These are phyloP conservation scores for Aspergillus sp. DNA, from an alignment of 2,329 filamentous ascomycete species.

Conservation along the genomic window DNA sequence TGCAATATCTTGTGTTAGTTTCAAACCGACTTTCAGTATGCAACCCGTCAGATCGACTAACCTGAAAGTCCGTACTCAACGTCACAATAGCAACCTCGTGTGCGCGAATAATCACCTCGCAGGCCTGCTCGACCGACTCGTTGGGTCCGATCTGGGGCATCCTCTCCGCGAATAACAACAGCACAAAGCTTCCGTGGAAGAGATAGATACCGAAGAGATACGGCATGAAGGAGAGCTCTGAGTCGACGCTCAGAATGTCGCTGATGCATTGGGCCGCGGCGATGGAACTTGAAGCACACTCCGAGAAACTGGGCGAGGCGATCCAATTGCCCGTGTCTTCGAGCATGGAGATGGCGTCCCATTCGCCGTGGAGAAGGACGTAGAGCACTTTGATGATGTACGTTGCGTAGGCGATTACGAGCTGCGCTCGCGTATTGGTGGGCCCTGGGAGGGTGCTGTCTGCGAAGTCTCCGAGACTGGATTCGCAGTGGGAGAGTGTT, in stretches of 20 bases:
- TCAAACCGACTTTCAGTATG: no score
- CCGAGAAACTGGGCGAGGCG: constrained; percentile 46
- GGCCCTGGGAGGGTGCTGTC: neutral
- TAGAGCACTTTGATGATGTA: constrained; percentile 51
- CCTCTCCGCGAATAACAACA: constrained; percentile 51
- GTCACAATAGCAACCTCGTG: constrained; percentile 55
- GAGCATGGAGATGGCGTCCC: constrained; percentile 52
- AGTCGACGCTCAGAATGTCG: constrained; percentile 49
- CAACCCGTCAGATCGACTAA: constrained; percentile 16
- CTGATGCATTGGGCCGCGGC: constrained; percentile 48
- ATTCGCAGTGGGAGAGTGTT: constrained; percentile 40
- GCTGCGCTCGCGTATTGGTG: constrained; percentile 13
- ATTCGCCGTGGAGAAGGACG: constrained; percentile 51
- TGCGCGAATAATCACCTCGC: constrained; percentile 52
- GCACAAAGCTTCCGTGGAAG: constrained; percentile 52
- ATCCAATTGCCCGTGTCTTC: constrained; percentile 53
- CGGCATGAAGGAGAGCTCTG: constrained; percentile 53
- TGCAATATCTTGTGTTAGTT: constrained; percentile 17
- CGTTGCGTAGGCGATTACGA: constrained; percentile 50
- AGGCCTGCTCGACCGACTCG: constrained; percentile 48
- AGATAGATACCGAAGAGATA: constrained; percentile 56
- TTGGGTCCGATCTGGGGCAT: constrained; percentile 50
- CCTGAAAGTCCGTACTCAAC: constrained; percentile 52
- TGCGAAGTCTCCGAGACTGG: neutral
- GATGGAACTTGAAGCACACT: constrained; percentile 50